Base-by-base conservation (phyloP, 345 rosid genomes). In the Kernera saxatilis region DNA sequence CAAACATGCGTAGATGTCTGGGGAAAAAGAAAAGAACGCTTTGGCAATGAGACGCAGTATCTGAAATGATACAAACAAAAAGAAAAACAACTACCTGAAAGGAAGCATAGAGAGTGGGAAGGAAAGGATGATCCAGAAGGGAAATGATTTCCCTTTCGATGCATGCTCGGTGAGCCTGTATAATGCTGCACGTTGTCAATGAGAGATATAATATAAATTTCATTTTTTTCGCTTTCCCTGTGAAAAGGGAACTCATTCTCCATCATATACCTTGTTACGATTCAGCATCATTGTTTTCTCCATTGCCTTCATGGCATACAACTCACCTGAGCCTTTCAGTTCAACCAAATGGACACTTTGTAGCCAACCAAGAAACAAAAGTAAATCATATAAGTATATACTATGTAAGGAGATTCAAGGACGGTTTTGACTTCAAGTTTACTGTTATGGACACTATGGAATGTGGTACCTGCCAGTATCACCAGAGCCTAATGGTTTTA, bases 251-350 rank as follows among this genome's bases (percentile, higher is more conserved):
- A 32, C 10, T 45, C 58, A 55, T 35, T 72, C 27, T 61, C 78
- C 70, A 44, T 53, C 40, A 62, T 60, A 30, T 73, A 91, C 97
- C 96, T 94, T 94, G 78, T 91, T 89, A 51, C 93, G 96, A 78
- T 84, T 94, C 78, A 91, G 74, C 97, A 94, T 88, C 76, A 80
- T 64, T 36, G 88, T 76, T 81, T 91, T 94, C 66, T 94, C 99
- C 96, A 94, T 91, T 77, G 99, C 97, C 84, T 91, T 94, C 97
- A 91, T 91, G 43, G 99, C 97, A 81, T 79, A 94, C 18, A 86
- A 66, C 78, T 86, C 86, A 41, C 93, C 86, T 12, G 95, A 73
- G 33, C 84, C 90, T 77, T 82, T 77, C 74, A 91, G 82, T 76
- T 94, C 97, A 80, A 94, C 99, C 73, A 94, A 78, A 81, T 94